A percentile compares a stretch with the other conserved stretches of the same genome.
Conservation (phyloP, 345 rosid species). For the Camelina hispida region DNA sequence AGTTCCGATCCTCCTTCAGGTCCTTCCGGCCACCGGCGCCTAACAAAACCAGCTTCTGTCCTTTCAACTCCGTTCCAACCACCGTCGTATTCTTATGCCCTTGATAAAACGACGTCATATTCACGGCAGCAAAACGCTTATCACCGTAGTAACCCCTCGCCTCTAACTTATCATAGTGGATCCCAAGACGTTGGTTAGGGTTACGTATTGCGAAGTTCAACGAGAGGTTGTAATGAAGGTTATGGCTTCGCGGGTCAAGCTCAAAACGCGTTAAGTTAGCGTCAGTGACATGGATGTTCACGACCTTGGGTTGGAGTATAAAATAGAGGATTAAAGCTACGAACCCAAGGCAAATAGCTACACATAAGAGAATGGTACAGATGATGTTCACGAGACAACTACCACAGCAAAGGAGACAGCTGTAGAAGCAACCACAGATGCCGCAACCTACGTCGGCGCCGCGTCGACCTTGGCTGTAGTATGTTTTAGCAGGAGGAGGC, state of each 20-base stretch:
- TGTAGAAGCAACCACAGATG: constrained; percentile 20
- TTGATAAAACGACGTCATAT: constrained; percentile 60
- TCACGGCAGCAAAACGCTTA: constrained; percentile 38
- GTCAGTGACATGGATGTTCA: constrained; percentile 51
- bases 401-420: constrained; percentile 41
- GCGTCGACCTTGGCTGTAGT: constrained; percentile 53
- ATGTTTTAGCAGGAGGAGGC: constrained; percentile 40
- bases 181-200: constrained; percentile 63
- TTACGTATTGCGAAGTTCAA: constrained; percentile 55
- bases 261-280: constrained; percentile 52
- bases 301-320: constrained; percentile 57
- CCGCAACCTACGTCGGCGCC: constrained; percentile 32
- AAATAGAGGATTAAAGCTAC: constrained; percentile 60
- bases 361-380: constrained; percentile 48
- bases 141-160: constrained; percentile 51
- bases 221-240: constrained; percentile 50
- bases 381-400: constrained; percentile 45
- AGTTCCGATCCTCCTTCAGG: constrained; percentile 44
- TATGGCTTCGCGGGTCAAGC: constrained; percentile 32
- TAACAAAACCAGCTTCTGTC: constrained; percentile 42
- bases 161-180: constrained; percentile 56
- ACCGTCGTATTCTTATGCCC: constrained; percentile 70
- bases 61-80: constrained; percentile 46
- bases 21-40: constrained; percentile 33
- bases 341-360: constrained; percentile 47